A percentile compares a stretch with the other conserved stretches of the same genome.
phyloP scores from a whole-genome alignment of 345 rosid species.

The Acer saccharum region DNA sequence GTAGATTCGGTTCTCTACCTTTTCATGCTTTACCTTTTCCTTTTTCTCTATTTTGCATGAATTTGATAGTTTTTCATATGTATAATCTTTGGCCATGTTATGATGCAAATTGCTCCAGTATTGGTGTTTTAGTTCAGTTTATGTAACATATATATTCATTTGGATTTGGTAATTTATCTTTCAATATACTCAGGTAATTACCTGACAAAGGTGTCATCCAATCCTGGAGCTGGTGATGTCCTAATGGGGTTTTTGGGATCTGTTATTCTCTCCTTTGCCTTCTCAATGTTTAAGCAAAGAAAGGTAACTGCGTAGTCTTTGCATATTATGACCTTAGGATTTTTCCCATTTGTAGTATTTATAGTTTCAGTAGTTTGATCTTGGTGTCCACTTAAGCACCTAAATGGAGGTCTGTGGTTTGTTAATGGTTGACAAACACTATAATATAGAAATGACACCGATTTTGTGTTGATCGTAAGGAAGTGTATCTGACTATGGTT shows the following conservation, averaged over 20 bases:
- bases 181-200: slow-evolving; percentile 58
- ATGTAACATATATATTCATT: background rate
- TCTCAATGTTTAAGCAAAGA: slow-evolving; percentile 96
- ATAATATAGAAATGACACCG: background rate
- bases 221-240: slow-evolving; percentile 97
- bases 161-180: slow-evolving; percentile 7
- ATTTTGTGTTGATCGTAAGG: background rate
- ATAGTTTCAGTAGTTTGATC: background rate
- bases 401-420: background rate
- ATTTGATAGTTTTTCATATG: background rate
- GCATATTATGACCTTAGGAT: background rate
- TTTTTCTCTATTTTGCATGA: background rate
- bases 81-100: background rate
- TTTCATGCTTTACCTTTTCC: background rate
- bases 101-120: background rate
- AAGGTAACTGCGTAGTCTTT: slow-evolving; percentile 46
- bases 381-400: background rate
- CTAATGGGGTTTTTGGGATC: slow-evolving; percentile 96
- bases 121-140: background rate
- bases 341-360: background rate
- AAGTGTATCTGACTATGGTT: background rate
- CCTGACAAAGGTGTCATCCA: slow-evolving; percentile 71
- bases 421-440: background rate
- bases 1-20: background rate
- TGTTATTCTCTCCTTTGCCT: slow-evolving; percentile 91